Conservation (phyloP, 768 basidiomycete species). For the Rhizopogon sp. region DNA sequence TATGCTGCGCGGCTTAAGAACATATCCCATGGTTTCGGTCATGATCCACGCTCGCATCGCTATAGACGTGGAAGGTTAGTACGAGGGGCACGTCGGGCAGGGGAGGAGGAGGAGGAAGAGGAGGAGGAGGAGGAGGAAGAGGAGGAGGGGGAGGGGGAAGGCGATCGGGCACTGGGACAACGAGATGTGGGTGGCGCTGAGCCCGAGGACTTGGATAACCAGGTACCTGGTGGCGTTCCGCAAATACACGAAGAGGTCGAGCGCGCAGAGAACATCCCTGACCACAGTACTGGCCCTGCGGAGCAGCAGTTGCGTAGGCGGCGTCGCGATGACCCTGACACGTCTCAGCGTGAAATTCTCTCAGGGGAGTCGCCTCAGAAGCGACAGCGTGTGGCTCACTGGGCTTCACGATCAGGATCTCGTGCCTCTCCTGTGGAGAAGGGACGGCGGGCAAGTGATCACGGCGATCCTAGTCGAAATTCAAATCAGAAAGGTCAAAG, state of each 20-base stretch:
- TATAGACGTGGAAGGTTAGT: not conserved
- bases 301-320: slow-evolving; percentile 11
- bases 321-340: slow-evolving; percentile 6
- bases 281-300: not conserved
- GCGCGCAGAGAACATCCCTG: not conserved
- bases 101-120: slow-evolving; percentile 3
- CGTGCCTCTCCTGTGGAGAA: not conserved
- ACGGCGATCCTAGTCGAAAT: not conserved
- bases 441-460: not conserved
- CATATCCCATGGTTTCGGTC: slow-evolving; percentile 16
- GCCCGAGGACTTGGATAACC: not conserved
- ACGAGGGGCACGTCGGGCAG: not conserved
- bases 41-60: slow-evolving; percentile 18
- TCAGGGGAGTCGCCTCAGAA: slow-evolving; percentile 6
- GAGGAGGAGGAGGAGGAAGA: slow-evolving; percentile 7
- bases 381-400: slow-evolving; percentile 6
- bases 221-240: not conserved
- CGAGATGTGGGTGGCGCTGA: not conserved
- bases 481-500: not conserved
- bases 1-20: slow-evolving; percentile 17
- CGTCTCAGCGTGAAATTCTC: slow-evolving; percentile 1
- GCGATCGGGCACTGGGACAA: not conserved
- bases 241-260: slow-evolving; percentile 2
- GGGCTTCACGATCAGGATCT: not conserved
- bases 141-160: slow-evolving; percentile 3